Conservation (phyloP, 192 early-diverging fungal species). For the Polychytrium aggregatum region DNA sequence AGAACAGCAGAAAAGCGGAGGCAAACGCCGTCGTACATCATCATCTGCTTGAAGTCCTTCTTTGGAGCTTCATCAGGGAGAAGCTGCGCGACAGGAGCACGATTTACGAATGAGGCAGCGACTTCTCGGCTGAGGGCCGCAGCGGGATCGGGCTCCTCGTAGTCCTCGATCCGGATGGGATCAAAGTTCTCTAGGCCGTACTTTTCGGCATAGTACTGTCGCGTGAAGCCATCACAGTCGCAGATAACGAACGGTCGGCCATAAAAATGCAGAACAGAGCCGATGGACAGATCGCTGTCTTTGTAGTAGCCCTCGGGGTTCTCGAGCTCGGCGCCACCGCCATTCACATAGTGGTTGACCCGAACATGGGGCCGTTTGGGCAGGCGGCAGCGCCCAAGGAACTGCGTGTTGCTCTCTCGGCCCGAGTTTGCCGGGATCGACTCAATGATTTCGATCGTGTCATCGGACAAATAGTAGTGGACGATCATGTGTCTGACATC, state of each 20-base stretch:
- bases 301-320: constrained; percentile 27
- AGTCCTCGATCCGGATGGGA: constrained; percentile 37
- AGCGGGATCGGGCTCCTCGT: constrained; percentile 18
- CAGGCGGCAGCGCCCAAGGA: constrained; percentile 34
- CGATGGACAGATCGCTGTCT: constrained; percentile 43
- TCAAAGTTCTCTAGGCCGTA: constrained; percentile 39
- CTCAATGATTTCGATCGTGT: constrained; percentile 48
- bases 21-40: constrained; percentile 29
- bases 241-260: constrained; percentile 47
- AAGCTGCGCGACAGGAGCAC: constrained; percentile 7
- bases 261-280: constrained; percentile 44
- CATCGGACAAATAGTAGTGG: constrained; percentile 51
- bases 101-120: no score
- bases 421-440: constrained; percentile 41
- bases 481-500: constrained; percentile 49
- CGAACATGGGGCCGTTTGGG: constrained; percentile 28
- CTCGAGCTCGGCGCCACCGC: constrained; percentile 3
- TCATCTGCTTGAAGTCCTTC: constrained; percentile 31
- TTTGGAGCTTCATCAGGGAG: constrained; percentile 22
- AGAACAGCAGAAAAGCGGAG: constrained; percentile 33
- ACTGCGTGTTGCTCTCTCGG: constrained; percentile 39
- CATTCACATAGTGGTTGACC: constrained; percentile 15
- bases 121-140: constrained; percentile 11
- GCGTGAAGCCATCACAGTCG: constrained; percentile 52
- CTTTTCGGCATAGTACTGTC: constrained; percentile 38